Evolutionary conservation across 73 alveolate genomes (phyloP).

Genomic region (Paramecium bursaria): DNA sequence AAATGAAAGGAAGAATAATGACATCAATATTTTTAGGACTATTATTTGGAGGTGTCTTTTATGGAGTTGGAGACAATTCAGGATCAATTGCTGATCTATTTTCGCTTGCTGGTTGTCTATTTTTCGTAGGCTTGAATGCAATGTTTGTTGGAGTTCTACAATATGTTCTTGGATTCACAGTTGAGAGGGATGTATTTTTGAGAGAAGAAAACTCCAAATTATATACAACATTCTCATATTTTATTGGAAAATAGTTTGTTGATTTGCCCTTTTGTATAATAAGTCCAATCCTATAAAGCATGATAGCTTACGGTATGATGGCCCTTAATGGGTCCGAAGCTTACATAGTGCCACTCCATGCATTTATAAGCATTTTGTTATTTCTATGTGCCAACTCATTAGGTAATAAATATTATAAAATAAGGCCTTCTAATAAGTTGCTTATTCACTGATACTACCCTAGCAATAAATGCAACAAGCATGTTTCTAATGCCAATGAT

Average conservation of each 20-base stretch:
- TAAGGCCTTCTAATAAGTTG: conserved; percentile 74
- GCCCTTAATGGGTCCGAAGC: conserved; percentile 12
- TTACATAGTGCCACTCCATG: conserved; percentile 9
- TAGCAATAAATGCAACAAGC: conserved; percentile 69
- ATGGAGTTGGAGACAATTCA: conserved; percentile 5
- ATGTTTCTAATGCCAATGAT: conserved; percentile 69
- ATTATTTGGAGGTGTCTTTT: conserved; percentile 41
- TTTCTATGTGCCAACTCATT: conserved; percentile 11
- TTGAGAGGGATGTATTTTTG: conserved; percentile 76
- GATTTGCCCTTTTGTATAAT: conserved; percentile 72
- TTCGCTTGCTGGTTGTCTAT: conserved; percentile 48
- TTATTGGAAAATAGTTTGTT: conserved; percentile 62
- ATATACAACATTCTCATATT: conserved; percentile 68
- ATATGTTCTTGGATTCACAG: conserved; percentile 52
- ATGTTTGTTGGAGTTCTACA: conserved; percentile 28
- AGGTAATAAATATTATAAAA: background rate
- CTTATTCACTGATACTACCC: conserved; percentile 58
- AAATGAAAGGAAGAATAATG: conserved; percentile 27
- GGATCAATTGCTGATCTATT: background rate
- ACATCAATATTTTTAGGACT: conserved; percentile 1
- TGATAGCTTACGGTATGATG: conserved; percentile 46
- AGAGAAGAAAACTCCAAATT: conserved; percentile 75
- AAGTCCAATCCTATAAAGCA: background rate
- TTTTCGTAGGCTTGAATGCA: background rate
- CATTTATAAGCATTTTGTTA: background rate